Conservation (phyloP, 2,329 filamentous ascomycete species). For the Alternaria triticina region DNA sequence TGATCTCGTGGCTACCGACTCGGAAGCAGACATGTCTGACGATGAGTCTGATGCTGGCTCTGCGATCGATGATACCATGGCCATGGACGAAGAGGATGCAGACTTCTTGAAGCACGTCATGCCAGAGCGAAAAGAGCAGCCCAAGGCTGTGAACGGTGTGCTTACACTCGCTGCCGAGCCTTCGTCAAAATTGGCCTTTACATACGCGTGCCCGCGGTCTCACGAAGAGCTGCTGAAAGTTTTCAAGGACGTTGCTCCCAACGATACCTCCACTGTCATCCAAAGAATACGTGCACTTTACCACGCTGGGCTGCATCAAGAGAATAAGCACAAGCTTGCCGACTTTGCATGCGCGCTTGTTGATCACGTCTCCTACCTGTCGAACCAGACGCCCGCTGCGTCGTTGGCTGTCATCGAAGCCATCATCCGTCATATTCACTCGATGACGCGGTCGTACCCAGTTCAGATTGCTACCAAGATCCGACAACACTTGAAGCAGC, state of each 20-base stretch:
- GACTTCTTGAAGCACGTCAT: constrained; percentile 56
- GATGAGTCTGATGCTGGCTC: constrained; percentile 40
- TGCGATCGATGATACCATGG: constrained; percentile 45
- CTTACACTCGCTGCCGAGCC: constrained; percentile 48
- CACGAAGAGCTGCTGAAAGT: constrained; percentile 75
- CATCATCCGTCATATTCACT: constrained; percentile 88
- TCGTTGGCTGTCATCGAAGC: constrained; percentile 76
- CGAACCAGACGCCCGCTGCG: constrained; percentile 57
- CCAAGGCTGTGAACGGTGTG: constrained; percentile 51
- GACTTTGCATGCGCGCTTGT: constrained; percentile 72
- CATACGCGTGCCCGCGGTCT: constrained; percentile 82
- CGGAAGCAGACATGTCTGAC: constrained; percentile 54
- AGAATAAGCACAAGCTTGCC: constrained; percentile 83
- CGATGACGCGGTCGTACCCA: constrained; percentile 84
- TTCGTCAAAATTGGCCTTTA: constrained; percentile 71
- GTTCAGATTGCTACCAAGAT: constrained; percentile 79
- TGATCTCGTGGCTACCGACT: constrained; percentile 82
- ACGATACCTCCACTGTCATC: constrained; percentile 77
- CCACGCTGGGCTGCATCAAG: constrained; percentile 81
- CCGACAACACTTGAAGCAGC: constrained; percentile 69
- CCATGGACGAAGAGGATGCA: constrained; percentile 56
- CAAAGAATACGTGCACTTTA: constrained; percentile 92
- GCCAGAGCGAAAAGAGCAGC: constrained; percentile 32
- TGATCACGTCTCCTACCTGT: constrained; percentile 68
- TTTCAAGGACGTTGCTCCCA: constrained; percentile 64